Evolutionary conservation across 192 early-diverging fungal genomes (phyloP), one percentile per base, ranked within the genome.

Genomic region (Oehlia diaphana): DNA sequence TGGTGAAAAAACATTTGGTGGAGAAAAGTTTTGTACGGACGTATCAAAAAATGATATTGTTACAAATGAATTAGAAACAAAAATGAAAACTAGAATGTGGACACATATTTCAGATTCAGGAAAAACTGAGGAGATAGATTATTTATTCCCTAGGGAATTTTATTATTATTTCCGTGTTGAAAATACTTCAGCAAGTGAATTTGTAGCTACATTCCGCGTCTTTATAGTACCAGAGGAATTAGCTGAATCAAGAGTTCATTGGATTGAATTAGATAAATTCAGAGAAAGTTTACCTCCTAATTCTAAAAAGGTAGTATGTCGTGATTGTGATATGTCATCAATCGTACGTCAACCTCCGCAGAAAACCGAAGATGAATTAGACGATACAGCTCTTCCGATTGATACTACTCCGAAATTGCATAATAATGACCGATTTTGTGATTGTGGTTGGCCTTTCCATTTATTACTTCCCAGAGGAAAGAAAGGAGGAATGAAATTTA

Each of bases 371-470:
- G 44, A 47, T 50, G 71, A 72, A 16, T 33, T 72, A 9, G 71
- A 72, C 6, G 71, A 58, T 23, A 72, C 42, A 31, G 14, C 47
- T 28, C 28, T 10, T 50, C n/a, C 26, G 6, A 6, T n/a, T 3
- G 44, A 26, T 26, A 26, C 26, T 26, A 26, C 26, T 26, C 26
- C 26, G 26, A 0, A 26, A 26, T 26, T 26, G 0, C n/a, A 26
- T 26, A 26, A 0, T 26, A 26, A 26, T 26, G 26, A 26, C 26
- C 0, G 0, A 26, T 26, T 26, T 26, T 72, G 71, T 72, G 71
- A 72, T 8, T 72, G 71, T 13, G 71, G 71, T 50, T 72, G 71
- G 71, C 71, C 71, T 28, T 72, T 53, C 71, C 71, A 72, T 72
- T n/a, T 72, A 14, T 1, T 72, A 6, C 9, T 72, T 0, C 71